Conservation (phyloP, 1,139 yeast species). For the Candida frijolesensis region DNA sequence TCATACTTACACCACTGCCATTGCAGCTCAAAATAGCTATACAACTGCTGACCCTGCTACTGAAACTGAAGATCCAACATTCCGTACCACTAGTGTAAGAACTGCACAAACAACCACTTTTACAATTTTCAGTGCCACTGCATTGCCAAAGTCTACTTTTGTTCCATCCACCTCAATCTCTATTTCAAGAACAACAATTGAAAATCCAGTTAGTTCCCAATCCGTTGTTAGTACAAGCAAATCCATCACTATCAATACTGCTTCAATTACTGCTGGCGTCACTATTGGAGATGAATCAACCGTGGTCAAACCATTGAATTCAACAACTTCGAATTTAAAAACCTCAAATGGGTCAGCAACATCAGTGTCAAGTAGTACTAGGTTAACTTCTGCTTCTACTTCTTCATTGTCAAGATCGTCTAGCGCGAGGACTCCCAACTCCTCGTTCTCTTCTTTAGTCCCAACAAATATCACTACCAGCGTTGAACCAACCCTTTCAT, state of each 20-base stretch:
- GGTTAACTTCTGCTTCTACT: not conserved
- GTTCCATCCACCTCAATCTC: conserved; percentile 21
- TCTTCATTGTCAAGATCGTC: not conserved
- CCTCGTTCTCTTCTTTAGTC: not conserved
- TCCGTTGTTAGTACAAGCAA: conserved; percentile 19
- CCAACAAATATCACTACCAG: not conserved
- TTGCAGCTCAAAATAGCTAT: too few relatives aligned
- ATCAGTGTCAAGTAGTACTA: too few relatives aligned
- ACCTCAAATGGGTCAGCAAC: not conserved
- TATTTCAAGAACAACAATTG: conserved; percentile 23
- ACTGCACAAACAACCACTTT: conserved; percentile 27
- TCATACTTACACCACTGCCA: conserved; percentile 14
- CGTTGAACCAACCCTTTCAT: conserved; percentile 1
- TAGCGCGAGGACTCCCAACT: not conserved
- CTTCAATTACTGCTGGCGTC: conserved; percentile 14
- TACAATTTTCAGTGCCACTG: conserved; percentile 28
- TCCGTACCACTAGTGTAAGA: conserved; percentile 14
- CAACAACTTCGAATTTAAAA: conserved; percentile 1
- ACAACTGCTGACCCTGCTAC: not conserved
- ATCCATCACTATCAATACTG: conserved; percentile 16
- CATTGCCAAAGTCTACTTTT: conserved; percentile 23
- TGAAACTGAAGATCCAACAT: not conserved
- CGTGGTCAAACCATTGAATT: not conserved
- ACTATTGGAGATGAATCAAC: conserved; percentile 11
- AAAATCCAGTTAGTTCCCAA: conserved; percentile 32